Percentiles rank a stretch among this genome's conserved stretches.
Conservation (phyloP, 805 yeast species). For the Cyberlindnera xylosilytica region DNA sequence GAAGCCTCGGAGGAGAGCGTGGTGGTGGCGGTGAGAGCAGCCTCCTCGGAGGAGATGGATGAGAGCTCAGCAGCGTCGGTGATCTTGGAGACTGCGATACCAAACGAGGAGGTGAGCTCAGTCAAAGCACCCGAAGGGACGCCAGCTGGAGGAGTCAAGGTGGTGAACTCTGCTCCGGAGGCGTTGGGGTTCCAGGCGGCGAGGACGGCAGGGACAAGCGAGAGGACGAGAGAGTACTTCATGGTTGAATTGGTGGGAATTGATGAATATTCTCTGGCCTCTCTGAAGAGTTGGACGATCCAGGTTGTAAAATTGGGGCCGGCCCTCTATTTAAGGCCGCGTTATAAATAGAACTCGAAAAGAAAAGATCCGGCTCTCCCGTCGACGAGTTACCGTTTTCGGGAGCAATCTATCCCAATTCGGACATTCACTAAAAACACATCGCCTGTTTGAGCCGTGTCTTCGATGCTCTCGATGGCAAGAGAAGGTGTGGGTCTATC, state of each 20-base stretch:
- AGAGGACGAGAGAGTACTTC: slow-evolving; percentile 1
- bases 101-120: slow-evolving; percentile 54
- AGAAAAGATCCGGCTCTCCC: no score
- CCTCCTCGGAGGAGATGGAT: slow-evolving; percentile 18
- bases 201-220: slow-evolving; percentile 4
- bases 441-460: no score
- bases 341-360: no score
- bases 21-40: slow-evolving; percentile 1
- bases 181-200: slow-evolving; percentile 24
- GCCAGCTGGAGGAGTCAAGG: slow-evolving; percentile 62
- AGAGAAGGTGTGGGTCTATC: no score
- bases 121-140: slow-evolving; percentile 53
- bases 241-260: neutral
- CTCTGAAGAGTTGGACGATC: no score
- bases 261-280: no score
- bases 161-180: slow-evolving; percentile 48
- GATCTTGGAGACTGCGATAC: slow-evolving; percentile 52
- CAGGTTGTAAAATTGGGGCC: no score
- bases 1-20: slow-evolving; percentile 1
- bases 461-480: no score
- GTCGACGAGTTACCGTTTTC: no score
- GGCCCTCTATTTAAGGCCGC: no score
- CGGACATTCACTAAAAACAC: no score
- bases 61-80: slow-evolving; percentile 22
- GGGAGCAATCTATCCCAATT: no score